phyloP scores from a whole-genome alignment of 208 protist genomes.

The Acanthamoeba rhysodes region DNA sequence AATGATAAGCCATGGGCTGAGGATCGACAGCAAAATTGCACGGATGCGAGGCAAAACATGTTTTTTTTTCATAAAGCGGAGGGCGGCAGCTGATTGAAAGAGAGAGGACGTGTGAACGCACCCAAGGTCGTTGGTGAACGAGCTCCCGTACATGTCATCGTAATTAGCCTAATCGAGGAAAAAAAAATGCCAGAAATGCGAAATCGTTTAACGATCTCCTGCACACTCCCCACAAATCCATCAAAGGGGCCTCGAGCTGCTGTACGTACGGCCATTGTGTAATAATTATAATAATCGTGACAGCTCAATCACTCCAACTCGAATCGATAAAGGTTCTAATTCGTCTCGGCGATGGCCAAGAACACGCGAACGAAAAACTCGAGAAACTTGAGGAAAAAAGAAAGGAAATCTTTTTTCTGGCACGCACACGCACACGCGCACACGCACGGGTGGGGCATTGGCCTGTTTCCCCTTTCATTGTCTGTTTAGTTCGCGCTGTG shows the following conservation, averaged over 20 bases:
- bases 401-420: too few species aligned
- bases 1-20: background rate
- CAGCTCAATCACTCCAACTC: background rate
- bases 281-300: background rate
- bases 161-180: background rate
- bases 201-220: background rate
- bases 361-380: background rate
- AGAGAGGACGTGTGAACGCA: background rate
- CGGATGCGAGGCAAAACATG: too few species aligned
- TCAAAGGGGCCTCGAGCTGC: too few species aligned
- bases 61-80: background rate
- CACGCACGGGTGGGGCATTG: too few species aligned
- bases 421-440: too few species aligned
- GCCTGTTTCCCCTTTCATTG: too few species aligned
- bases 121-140: conserved; percentile 31
- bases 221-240: too few species aligned
- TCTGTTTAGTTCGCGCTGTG: too few species aligned
- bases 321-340: too few species aligned
- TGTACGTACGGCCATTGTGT: background rate
- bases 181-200: background rate
- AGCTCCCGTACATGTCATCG: conserved; percentile 40
- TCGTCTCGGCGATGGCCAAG: too few species aligned
- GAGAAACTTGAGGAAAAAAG: background rate
- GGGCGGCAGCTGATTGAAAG: background rate
- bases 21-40: background rate